Evolutionary conservation across 2,329 filamentous ascomycete genomes (phyloP).

Genomic region (Botrytis deweyae): DNA sequence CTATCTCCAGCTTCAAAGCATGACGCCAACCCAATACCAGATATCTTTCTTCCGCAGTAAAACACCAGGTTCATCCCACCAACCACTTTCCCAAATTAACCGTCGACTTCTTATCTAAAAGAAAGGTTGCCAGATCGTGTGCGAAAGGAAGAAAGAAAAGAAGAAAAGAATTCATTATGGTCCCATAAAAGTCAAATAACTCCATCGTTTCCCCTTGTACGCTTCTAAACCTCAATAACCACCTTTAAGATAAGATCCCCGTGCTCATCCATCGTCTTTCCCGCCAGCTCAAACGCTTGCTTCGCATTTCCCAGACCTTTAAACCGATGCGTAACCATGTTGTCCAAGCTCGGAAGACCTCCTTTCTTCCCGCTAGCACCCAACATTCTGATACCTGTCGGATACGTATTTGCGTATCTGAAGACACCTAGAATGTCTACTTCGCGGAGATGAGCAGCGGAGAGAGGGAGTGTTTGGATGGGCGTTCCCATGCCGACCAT

Average conservation of each 20-base stretch:
- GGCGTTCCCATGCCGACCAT: conserved; percentile 80
- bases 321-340: conserved; percentile 73
- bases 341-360: conserved; percentile 60
- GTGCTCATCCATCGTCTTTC: conserved; percentile 64
- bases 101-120: not conserved
- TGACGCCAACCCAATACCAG: not conserved
- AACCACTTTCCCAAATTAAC: not conserved
- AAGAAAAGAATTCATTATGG: not conserved
- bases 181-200: not conserved
- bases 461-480: conserved; percentile 71
- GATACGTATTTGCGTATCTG: conserved; percentile 74
- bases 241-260: conserved; percentile 73
- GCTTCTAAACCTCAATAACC: conserved; percentile 54
- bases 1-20: not conserved
- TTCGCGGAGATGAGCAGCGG: conserved; percentile 69
- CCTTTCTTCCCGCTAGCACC: conserved; percentile 42
- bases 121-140: not conserved
- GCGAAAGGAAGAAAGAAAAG: not conserved
- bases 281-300: conserved; percentile 68
- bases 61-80: not conserved
- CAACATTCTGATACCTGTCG: conserved; percentile 64
- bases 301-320: conserved; percentile 61
- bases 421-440: conserved; percentile 78
- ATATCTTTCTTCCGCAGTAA: not conserved
- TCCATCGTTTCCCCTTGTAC: not conserved